A percentile compares a stretch with the other conserved stretches of the same genome.
These are phyloP conservation scores for Mycena vitilis DNA, from an alignment of 768 basidiomycete species.

Conservation along the genomic window DNA sequence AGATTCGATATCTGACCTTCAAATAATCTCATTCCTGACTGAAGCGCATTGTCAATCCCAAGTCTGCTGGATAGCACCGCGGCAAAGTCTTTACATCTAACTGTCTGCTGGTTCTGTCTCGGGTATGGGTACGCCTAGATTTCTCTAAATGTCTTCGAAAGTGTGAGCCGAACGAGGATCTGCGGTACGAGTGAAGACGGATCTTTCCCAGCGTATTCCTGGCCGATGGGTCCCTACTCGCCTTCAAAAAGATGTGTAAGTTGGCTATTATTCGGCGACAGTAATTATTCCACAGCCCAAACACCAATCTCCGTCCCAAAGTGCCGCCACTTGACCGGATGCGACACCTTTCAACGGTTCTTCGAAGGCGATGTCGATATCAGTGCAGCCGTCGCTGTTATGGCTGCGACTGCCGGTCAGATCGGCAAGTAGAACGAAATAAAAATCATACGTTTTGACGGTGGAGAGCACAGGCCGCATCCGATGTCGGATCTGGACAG, in stretches of 20 bases:
- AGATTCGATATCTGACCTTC: constrained; percentile 20
- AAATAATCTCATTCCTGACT: background rate
- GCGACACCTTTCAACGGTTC: constrained; percentile 76
- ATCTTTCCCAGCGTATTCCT: no score
- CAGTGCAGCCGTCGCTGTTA: constrained; percentile 27
- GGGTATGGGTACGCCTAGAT: no score
- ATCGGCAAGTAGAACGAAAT: background rate
- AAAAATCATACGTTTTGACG: constrained; percentile 57
- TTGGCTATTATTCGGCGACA: background rate
- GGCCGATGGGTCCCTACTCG: no score
- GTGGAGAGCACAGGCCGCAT: constrained; percentile 67
- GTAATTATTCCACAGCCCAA: constrained; percentile 84
- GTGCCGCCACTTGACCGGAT: constrained; percentile 81
- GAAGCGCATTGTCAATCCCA: no score
- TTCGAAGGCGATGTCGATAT: constrained; percentile 58
- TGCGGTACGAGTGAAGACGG: no score
- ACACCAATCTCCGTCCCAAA: constrained; percentile 84
- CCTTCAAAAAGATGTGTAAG: background rate
- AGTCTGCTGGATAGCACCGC: no score
- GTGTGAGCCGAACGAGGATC: no score
- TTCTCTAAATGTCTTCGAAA: no score
- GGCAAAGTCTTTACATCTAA: no score
- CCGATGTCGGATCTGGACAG: constrained; percentile 77
- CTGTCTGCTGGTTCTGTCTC: no score
- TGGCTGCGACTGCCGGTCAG: background rate